These are phyloP conservation scores for Umbilicaria muhlenbergii DNA, from an alignment of 495 filamentous ascomycete species.

Conservation along the genomic window DNA sequence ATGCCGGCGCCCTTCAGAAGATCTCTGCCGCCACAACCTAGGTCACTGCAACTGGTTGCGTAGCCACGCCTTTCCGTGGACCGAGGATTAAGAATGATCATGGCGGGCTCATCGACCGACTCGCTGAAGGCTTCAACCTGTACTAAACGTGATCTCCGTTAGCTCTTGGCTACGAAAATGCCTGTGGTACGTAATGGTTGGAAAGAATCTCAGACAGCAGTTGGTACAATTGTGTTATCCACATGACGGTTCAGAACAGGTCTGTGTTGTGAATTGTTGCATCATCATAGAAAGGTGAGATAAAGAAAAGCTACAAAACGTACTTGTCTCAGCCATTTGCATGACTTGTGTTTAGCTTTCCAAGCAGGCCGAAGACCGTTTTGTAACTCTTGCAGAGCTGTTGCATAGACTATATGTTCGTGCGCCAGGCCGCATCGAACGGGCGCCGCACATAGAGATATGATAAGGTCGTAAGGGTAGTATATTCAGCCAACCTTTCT, in stretches of 20 bases:
- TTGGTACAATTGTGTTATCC: slow-evolving; percentile 31
- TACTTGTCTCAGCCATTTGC: not conserved
- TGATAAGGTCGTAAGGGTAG: not conserved
- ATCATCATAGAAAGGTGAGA: slow-evolving; percentile 27
- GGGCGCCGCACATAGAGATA: not conserved
- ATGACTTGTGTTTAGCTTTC: not conserved
- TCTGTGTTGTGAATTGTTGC: slow-evolving; percentile 37
- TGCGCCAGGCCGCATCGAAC: slow-evolving; percentile 1
- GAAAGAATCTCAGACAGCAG: slow-evolving; percentile 29
- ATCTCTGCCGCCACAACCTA: too few species aligned
- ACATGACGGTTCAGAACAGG: slow-evolving; percentile 37
- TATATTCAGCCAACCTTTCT: slow-evolving; percentile 2
- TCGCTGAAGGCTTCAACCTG: too few species aligned
- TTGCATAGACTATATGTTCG: not conserved
- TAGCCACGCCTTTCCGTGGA: too few species aligned
- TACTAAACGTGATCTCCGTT: too few species aligned
- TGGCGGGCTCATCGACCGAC: too few species aligned
- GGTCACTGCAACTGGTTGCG: too few species aligned
- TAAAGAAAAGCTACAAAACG: not conserved
- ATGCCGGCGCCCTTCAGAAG: too few species aligned
- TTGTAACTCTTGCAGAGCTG: not conserved
- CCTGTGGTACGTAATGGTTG: too few species aligned
- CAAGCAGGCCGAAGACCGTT: not conserved
- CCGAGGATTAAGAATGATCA: too few species aligned
- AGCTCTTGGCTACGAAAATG: too few species aligned